Base-by-base conservation (phyloP, 1,139 yeast species). In the Zhuliangozyma parablackwelliae region DNA sequence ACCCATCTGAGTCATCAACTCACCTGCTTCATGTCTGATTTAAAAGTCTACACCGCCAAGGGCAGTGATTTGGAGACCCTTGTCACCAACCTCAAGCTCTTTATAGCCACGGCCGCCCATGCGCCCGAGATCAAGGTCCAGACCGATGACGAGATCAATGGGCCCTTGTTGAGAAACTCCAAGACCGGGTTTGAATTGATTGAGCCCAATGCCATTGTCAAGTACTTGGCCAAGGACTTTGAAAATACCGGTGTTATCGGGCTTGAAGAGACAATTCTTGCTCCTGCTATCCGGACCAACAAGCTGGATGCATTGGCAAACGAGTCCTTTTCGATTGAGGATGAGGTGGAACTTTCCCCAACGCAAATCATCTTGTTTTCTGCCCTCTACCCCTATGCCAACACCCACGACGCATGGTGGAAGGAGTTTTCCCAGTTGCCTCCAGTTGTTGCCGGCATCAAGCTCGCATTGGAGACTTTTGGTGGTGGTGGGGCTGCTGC, bases 181-280 rank as follows among this genome's bases (percentile, higher is more conserved):
- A 57, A 50, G 49, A 44, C 58, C 27, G 65, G 57, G 11, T 75
- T 82, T 40, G 75, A 72, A 48, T 70, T 89, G 47, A 65, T 75
- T 43, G 96, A 88, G 59, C 75, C 94, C 26, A 87, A 89, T 57
- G 86, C 97, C 21, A 83, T 89, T 42, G 89, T 87, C 41, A 79
- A 82, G 57, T 87, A 77, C 53, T 65, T 83, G 42, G 65, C 78
- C 34, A 61, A 69, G 20, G 78, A 74, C 47, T 80, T 72, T 43
- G 46, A 54, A 6, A 53, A 43, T 43, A 46, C 59, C 37, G 40
- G 47, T 2, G 49, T 56, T 21, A 43, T 59, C 26, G 34, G 39
- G 8, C 46, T 48, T 27, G 76, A 55, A 57, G 76, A 58, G 54
- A 56, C 50, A 38, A 53, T 28, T 47, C 51, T 56, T 49, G 72